Evolutionary conservation across 1,284 basidiomycete species (phyloP), one percentile per base, ranked within the genome.

Genomic region (Ceratobasidium sp.): DNA sequence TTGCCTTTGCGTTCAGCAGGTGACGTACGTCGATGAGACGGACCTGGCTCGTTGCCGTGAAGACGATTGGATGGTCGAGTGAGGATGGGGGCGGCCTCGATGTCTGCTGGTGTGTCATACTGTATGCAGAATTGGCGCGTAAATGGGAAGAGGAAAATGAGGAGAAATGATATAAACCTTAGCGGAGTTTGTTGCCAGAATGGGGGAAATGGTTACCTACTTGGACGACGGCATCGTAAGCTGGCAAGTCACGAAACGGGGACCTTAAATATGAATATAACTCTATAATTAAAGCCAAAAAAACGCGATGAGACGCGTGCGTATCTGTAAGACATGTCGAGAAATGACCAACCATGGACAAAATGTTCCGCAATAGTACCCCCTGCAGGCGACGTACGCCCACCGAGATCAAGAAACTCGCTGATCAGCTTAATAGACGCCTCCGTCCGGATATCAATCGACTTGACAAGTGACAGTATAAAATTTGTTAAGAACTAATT

Each of bases 381-480:
- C 13, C 87, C 87, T 15, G 90, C 91, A 70, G 89, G 88, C 15
- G 85, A 72, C 40, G 60, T 76, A 15, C 77, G 53, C 15, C 72
- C 70, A 51, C 93, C 93, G 85, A 94, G 89, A 83, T 97, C 95
- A 51, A 97, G 87, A 84, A 96, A 95, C 81, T 96, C 95, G 13
- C 93, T 88, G 4, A 97, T 87, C 12, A 97, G 86, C 81, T 94
- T 92, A 61, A 97, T 89, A 44, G 95, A 93, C 28, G 92, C 91
- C 84, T 97, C 94, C 12, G 95, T 94, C 60, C 95, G 93, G 78
- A 97, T 93, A 85, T 97, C 95, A 77, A 97, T 91, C 0, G 93
- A 89, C 84, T 95, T 94, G 90, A 97, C 94, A 81, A 97, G 87
- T 1, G 94, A 94, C 77, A 96, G 86, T 26, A 92, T 93, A 85